Conservation (phyloP, 495 filamentous ascomycete genomes). For the Oidiodendron maius region DNA sequence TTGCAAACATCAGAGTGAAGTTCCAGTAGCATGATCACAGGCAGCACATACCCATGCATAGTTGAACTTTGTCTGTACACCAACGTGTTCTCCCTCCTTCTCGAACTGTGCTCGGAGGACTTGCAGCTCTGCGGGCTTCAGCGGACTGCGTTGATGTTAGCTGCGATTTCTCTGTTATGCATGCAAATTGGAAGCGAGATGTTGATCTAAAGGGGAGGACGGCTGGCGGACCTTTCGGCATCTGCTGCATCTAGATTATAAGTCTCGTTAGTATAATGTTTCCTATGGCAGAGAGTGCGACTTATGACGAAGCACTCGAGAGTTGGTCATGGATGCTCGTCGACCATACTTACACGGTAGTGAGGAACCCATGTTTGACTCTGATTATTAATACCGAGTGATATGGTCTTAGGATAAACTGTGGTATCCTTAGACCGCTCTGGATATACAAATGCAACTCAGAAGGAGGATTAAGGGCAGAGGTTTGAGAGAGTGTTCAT, state of each 20-base stretch:
- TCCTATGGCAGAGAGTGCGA: slow-evolving; percentile 14
- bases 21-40: not conserved
- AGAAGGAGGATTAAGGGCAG: no score
- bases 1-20: slow-evolving; percentile 8
- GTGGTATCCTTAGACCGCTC: no score
- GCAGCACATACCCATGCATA: slow-evolving; percentile 77
- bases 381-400: not conserved
- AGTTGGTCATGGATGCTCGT: no score
- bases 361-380: slow-evolving; percentile 50
- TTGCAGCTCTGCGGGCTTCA: slow-evolving; percentile 83
- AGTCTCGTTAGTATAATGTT: slow-evolving; percentile 21
- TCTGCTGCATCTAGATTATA: slow-evolving; percentile 78
- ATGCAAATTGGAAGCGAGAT: no score
- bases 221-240: slow-evolving; percentile 73
- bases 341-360: slow-evolving; percentile 60
- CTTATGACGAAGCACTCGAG: no score
- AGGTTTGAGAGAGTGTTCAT: slow-evolving; percentile 6
- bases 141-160: slow-evolving; percentile 42
- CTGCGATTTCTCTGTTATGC: not conserved
- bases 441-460: no score
- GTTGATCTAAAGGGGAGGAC: not conserved
- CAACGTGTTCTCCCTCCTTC: slow-evolving; percentile 92
- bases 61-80: slow-evolving; percentile 98
- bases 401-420: no score
- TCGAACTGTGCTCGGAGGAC: slow-evolving; percentile 91